A percentile compares a stretch with the other conserved stretches of the same genome.
phyloP scores from a whole-genome alignment of 768 basidiomycete species.

The Cystobasidium ongulense region DNA sequence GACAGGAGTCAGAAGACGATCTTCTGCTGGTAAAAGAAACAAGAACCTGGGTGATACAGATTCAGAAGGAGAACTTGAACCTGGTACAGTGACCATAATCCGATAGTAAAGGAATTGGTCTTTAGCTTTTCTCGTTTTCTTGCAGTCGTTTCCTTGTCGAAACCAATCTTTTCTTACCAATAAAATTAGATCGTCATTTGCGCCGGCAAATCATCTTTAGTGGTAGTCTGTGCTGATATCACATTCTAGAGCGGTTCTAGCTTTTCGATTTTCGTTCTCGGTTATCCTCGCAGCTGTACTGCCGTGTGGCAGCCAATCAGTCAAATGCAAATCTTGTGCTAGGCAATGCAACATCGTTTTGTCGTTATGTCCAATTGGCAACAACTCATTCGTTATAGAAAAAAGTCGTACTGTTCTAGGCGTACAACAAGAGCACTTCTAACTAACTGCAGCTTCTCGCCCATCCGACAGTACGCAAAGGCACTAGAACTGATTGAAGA shows the following conservation, averaged over 20 bases:
- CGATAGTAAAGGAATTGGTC: background rate
- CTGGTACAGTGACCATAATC: slow-evolving; percentile 27
- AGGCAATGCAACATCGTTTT: too few relatives aligned
- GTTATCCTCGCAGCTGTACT: background rate
- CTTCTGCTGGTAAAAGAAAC: slow-evolving; percentile 6
- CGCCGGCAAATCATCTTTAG: too few relatives aligned
- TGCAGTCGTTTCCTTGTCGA: background rate
- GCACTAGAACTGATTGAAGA: background rate
- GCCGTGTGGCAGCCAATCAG: background rate
- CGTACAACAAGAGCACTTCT: too few relatives aligned
- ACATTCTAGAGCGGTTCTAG: too few relatives aligned
- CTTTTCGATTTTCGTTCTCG: too few relatives aligned
- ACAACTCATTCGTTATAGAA: too few relatives aligned
- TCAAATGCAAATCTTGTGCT: background rate
- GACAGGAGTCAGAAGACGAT: background rate
- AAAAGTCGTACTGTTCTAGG: too few relatives aligned
- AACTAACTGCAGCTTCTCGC: background rate
- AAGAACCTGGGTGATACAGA: slow-evolving; percentile 25
- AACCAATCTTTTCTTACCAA: background rate
- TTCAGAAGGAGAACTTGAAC: slow-evolving; percentile 23
- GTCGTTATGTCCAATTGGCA: too few relatives aligned
- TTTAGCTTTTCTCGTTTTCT: background rate
- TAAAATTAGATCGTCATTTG: too few relatives aligned
- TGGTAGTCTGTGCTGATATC: too few relatives aligned
- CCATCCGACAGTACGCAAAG: background rate